A percentile compares a stretch with the other conserved stretches of the same genome.
These are phyloP conservation scores for Hymenochaete sp. DNA, from an alignment of 1,284 basidiomycete species.

Conservation along the genomic window DNA sequence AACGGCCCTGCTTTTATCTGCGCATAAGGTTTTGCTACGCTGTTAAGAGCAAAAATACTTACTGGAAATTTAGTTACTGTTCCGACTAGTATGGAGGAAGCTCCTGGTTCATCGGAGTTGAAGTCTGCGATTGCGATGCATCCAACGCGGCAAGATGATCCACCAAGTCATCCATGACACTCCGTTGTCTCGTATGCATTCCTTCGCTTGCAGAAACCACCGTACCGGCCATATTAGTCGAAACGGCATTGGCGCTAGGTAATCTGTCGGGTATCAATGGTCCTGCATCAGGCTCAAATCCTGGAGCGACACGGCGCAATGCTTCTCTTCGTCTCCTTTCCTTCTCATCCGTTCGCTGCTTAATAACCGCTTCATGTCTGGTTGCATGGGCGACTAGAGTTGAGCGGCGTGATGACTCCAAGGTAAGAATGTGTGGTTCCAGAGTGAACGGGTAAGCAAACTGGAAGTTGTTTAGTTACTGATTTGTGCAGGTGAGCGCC, in stretches of 20 bases:
- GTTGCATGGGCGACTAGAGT: constrained; percentile 58
- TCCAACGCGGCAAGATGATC: constrained; percentile 68
- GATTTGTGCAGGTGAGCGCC: not conserved
- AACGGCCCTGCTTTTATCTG: too few species aligned
- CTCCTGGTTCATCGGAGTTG: too few species aligned
- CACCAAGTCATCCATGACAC: constrained; percentile 77
- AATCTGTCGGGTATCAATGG: constrained; percentile 48
- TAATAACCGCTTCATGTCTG: constrained; percentile 62
- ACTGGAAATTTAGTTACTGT: too few species aligned
- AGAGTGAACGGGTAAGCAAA: constrained; percentile 92
- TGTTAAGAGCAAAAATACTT: too few species aligned
- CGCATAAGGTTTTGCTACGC: too few species aligned
- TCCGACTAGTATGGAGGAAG: too few species aligned
- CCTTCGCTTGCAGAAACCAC: constrained; percentile 18
- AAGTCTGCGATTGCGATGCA: too few species aligned
- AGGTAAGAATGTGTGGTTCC: constrained; percentile 71
- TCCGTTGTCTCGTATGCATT: constrained; percentile 28
- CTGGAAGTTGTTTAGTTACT: constrained; percentile 34
- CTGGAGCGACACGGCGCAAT: constrained; percentile 63
- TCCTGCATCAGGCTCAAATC: constrained; percentile 54
- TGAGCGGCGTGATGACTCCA: constrained; percentile 59
- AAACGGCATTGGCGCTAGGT: not conserved
- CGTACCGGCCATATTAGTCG: not conserved
- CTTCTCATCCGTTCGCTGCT: constrained; percentile 66
- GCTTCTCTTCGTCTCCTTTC: constrained; percentile 70